A percentile compares a stretch with the other conserved stretches of the same genome.
Conservation (phyloP, 306 rosid genomes). For the Fagus crenata region DNA sequence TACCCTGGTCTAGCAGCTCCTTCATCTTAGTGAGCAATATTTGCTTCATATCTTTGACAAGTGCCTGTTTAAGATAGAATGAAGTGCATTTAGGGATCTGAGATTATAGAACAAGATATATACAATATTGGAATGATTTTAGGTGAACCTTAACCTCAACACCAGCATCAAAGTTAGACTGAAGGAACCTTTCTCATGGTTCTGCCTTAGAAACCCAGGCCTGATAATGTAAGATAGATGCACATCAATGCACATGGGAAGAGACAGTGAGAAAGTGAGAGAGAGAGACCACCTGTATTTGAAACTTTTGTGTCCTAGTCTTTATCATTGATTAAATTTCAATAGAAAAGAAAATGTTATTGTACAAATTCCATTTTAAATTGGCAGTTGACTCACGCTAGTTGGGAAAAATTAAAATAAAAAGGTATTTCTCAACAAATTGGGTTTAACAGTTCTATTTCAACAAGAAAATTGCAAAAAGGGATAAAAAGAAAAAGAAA, state of each 20-base stretch:
- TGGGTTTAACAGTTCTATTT: no score
- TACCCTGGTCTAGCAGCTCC: constrained; percentile 53
- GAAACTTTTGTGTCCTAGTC: background rate
- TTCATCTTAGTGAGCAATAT: constrained; percentile 60
- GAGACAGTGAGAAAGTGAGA: background rate
- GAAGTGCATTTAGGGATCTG: constrained; percentile 11
- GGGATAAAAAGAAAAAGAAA: no score
- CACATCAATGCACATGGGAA: background rate
- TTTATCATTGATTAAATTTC: background rate
- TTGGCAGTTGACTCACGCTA: no score
- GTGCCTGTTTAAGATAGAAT: constrained; percentile 40
- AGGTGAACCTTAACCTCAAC: background rate
- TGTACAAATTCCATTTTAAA: no score
- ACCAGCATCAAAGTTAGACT: constrained; percentile 2
- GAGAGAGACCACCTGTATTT: background rate
- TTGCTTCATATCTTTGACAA: constrained; percentile 71
- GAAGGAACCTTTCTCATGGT: background rate
- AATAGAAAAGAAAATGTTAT: background rate
- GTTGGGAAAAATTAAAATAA: no score
- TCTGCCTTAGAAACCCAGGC: background rate
- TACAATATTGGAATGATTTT: background rate
- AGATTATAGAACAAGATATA: constrained; percentile 8
- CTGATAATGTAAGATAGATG: background rate
- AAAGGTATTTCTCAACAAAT: no score
- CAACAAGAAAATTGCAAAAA: no score